These are phyloP conservation scores for Beta vulgaris DNA, from an alignment of 148 eudicot genomes.

Conservation along the genomic window DNA sequence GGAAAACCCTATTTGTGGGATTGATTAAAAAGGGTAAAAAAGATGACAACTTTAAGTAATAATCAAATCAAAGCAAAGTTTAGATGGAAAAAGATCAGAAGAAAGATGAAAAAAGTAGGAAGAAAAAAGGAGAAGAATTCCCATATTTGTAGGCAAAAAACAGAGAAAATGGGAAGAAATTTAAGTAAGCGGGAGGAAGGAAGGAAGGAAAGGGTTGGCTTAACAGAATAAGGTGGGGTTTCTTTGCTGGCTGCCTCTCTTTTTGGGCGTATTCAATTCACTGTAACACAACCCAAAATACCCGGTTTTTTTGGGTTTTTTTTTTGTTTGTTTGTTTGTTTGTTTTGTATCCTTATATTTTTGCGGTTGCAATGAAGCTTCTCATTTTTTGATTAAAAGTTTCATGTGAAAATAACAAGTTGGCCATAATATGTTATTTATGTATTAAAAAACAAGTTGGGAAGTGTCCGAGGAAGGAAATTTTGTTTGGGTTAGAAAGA, in stretches of 20 bases:
- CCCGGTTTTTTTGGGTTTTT: not conserved
- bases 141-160: conserved; percentile 29
- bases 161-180: conserved; percentile 7
- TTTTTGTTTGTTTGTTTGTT: not conserved
- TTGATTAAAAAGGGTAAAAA: conserved; percentile 2
- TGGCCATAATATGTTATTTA: too few species aligned
- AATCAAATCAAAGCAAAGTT: conserved; percentile 34
- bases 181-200: too few species aligned
- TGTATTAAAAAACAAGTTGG: too few species aligned
- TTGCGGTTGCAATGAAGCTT: not conserved
- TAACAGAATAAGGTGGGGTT: conserved; percentile 7
- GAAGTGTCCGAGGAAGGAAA: too few species aligned
- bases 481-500: too few species aligned
- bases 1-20: not conserved
- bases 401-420: too few species aligned
- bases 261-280: conserved; percentile 43
- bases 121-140: conserved; percentile 20
- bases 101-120: conserved; percentile 24
- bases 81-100: conserved; percentile 20
- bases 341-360: not conserved
- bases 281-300: conserved; percentile 14
- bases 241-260: conserved; percentile 17
- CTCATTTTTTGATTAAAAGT: not conserved
- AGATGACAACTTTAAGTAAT: conserved; percentile 22
- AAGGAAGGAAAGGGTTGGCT: not conserved